Conservation (phyloP, 2,329 filamentous ascomycete genomes). For the Cladosporium phlei region DNA sequence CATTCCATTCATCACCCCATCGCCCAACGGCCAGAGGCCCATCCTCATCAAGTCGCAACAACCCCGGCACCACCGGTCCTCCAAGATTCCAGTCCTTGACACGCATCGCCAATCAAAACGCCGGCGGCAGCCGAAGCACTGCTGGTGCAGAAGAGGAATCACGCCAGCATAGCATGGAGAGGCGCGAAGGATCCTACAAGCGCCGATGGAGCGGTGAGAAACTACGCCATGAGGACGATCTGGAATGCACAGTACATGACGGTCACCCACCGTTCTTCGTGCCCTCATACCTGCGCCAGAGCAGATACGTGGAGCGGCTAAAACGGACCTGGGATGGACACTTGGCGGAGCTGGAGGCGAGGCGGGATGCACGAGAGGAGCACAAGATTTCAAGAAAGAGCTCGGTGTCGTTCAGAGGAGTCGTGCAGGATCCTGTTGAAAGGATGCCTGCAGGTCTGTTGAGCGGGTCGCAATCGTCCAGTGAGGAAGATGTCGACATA, state of each 20-base stretch:
- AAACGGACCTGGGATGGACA: conserved; percentile 56
- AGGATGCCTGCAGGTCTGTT: conserved; percentile 48
- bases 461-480: not conserved
- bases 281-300: conserved; percentile 76
- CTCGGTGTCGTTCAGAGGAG: conserved; percentile 57
- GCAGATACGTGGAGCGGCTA: conserved; percentile 71
- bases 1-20: conserved; percentile 8
- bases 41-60: not conserved
- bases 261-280: conserved; percentile 58
- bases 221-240: conserved; percentile 18
- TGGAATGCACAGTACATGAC: conserved; percentile 20
- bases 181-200: not conserved
- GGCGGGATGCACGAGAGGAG: not conserved
- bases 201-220: conserved; percentile 15
- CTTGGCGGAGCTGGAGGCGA: conserved; percentile 25
- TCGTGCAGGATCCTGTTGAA: conserved; percentile 82
- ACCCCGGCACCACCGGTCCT: not conserved
- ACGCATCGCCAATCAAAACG: conserved; percentile 6
- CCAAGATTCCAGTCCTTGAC: conserved; percentile 8
- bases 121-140: not conserved
- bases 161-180: conserved; percentile 14
- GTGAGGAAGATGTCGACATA: conserved; percentile 26
- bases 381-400: conserved; percentile 1
- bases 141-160: conserved; percentile 4
- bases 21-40: conserved; percentile 2